A percentile compares a stretch with the other conserved stretches of the same genome.
These are phyloP conservation scores for Umbilicaria muhlenbergii DNA, from an alignment of 495 filamentous ascomycete species.

Conservation along the genomic window DNA sequence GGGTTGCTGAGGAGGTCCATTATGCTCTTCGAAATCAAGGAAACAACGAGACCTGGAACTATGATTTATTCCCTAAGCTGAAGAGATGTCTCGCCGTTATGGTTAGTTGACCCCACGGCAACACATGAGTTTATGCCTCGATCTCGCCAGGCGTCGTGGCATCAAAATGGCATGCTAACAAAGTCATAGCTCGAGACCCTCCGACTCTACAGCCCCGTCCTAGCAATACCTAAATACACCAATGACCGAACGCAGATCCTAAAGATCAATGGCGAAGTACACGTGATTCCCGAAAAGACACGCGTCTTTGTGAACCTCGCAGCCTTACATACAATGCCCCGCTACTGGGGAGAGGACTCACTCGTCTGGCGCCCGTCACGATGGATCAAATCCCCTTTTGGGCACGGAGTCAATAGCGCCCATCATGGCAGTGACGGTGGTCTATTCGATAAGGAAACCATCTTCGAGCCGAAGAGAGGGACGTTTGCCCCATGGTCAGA, in stretches of 20 bases:
- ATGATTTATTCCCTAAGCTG: constrained; percentile 26
- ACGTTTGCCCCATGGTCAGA: constrained; percentile 33
- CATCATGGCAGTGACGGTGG: background rate
- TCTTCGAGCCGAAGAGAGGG: constrained; percentile 20
- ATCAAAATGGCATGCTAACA: background rate
- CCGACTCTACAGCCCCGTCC: constrained; percentile 6
- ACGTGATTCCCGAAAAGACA: constrained; percentile 20
- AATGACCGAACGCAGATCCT: constrained; percentile 4
- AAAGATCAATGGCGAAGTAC: constrained; percentile 11
- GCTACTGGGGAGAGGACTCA: constrained; percentile 28
- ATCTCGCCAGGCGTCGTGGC: too few species aligned
- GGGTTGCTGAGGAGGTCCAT: constrained; percentile 20
- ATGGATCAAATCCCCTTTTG: constrained; percentile 8
- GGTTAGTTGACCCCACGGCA: too few species aligned
- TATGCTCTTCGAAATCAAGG: constrained; percentile 16
- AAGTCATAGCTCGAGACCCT: constrained; percentile 7
- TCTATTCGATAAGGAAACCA: constrained; percentile 7
- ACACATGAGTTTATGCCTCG: too few species aligned
- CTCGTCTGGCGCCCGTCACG: constrained; percentile 17
- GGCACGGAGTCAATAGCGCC: background rate
- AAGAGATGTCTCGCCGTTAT: constrained; percentile 30
- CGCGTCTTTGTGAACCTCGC: constrained; percentile 19
- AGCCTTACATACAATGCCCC: constrained; percentile 25
- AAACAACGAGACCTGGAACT: constrained; percentile 21
- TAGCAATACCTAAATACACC: constrained; percentile 3